phyloP scores from a whole-genome alignment of 257 asterid species.

The Pogostemon cablin region DNA sequence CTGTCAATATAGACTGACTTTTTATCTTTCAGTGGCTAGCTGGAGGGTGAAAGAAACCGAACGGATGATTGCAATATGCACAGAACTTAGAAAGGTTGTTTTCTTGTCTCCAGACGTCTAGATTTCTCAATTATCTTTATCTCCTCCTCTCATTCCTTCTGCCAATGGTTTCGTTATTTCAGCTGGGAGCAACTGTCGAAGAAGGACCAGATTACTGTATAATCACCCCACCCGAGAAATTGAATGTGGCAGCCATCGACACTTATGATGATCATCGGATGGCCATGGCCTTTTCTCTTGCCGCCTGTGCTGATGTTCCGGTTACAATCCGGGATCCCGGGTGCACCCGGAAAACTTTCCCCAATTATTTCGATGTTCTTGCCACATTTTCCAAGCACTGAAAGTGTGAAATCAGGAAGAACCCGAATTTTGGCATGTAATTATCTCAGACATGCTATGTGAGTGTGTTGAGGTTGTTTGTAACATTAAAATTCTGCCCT shows the following conservation, averaged over 20 bases:
- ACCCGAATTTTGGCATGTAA: constrained; percentile 25
- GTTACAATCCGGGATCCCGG: constrained; percentile 91
- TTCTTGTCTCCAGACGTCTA: background rate
- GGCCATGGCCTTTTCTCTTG: constrained; percentile 99
- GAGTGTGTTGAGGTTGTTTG: constrained; percentile 37
- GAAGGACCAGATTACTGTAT: constrained; percentile 95
- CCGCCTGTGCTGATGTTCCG: constrained; percentile 92
- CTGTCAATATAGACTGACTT: background rate
- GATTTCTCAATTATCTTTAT: background rate
- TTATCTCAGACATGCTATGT: constrained; percentile 12
- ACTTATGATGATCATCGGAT: constrained; percentile 94
- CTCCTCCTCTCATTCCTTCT: background rate
- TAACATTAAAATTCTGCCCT: constrained; percentile 28
- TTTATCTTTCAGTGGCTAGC: constrained; percentile 76
- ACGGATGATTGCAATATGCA: constrained; percentile 96
- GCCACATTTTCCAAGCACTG: constrained; percentile 65
- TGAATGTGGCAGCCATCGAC: constrained; percentile 77
- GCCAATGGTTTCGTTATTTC: constrained; percentile 31
- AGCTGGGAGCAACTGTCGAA: constrained; percentile 95
- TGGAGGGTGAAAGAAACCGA: constrained; percentile 99
- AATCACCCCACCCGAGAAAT: constrained; percentile 91
- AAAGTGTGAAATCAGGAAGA: constrained; percentile 19
- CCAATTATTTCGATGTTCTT: constrained; percentile 80
- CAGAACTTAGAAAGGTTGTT: constrained; percentile 90
- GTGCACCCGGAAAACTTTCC: constrained; percentile 98